phyloP scores from a whole-genome alignment of 2,329 filamentous ascomycete genomes.

The Colletotrichum sp. region DNA sequence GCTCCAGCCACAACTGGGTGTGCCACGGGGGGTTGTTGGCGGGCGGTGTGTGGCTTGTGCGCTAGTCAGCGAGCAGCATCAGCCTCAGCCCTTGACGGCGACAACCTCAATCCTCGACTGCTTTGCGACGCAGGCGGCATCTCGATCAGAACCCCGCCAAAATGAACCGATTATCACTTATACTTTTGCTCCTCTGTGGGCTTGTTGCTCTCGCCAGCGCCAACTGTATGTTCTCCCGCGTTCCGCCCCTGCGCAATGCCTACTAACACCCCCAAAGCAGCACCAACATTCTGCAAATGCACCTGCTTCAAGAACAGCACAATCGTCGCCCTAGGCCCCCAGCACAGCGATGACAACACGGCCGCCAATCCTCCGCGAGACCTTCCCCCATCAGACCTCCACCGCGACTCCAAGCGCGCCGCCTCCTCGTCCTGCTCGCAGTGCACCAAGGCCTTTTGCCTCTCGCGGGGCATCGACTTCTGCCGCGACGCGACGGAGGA shows the following conservation, averaged over 20 bases:
- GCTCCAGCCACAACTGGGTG: conserved; percentile 9
- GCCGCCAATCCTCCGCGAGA: conserved; percentile 27
- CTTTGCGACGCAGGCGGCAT: background rate
- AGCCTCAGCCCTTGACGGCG: background rate
- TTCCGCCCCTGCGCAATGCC: background rate
- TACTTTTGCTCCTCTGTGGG: conserved; percentile 40
- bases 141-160: background rate
- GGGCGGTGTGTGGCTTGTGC: background rate
- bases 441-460: conserved; percentile 70
- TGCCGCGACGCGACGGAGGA: conserved; percentile 67
- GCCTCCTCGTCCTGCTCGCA: conserved; percentile 58
- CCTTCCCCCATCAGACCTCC: conserved; percentile 19
- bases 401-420: conserved; percentile 30
- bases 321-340: conserved; percentile 65
- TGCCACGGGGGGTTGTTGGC: background rate
- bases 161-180: conserved; percentile 35
- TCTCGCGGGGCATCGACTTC: conserved; percentile 63
- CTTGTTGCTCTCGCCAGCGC: conserved; percentile 42
- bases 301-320: conserved; percentile 74
- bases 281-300: conserved; percentile 72
- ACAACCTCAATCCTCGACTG: background rate
- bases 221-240: conserved; percentile 40
- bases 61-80: background rate
- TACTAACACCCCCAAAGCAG: conserved; percentile 45
- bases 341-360: conserved; percentile 27